Evolutionary conservation across 805 yeast genomes (phyloP).

Genomic region (Myxozyma geophila): DNA sequence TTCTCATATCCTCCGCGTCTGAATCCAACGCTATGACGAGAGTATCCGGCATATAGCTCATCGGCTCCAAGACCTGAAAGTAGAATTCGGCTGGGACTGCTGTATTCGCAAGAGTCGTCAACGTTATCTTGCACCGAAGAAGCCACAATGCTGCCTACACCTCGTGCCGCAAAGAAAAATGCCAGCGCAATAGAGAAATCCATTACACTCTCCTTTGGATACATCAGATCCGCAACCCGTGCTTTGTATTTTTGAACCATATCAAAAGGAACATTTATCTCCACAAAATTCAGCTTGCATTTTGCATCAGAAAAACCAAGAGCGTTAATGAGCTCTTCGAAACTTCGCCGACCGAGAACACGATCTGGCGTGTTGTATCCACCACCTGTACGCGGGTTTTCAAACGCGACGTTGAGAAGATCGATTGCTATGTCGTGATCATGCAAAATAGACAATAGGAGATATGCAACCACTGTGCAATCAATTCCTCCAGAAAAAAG

Average conservation of each 20-base stretch:
- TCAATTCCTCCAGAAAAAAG: conserved; percentile 95
- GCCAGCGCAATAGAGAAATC: conserved; percentile 95
- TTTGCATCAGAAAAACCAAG: not conserved
- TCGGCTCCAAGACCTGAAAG: conserved; percentile 97
- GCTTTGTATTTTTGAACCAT: conserved; percentile 59
- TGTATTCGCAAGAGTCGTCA: conserved; percentile 44
- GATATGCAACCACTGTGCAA: conserved; percentile 75
- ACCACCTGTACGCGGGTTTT: conserved; percentile 70
- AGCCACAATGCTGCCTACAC: conserved; percentile 47
- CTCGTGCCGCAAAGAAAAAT: conserved; percentile 84
- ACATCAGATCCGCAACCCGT: conserved; percentile 68
- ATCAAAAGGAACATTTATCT: conserved; percentile 73
- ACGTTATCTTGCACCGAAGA: conserved; percentile 18
- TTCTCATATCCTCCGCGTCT: conserved; percentile 48
- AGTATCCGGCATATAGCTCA: conserved; percentile 94
- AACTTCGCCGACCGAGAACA: conserved; percentile 67
- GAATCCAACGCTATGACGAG: conserved; percentile 62
- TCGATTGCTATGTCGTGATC: conserved; percentile 54
- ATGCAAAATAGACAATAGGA: conserved; percentile 41
- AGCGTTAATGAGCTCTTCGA: conserved; percentile 50
- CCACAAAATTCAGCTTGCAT: conserved; percentile 43
- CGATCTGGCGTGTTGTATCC: conserved; percentile 82
- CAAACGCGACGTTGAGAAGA: conserved; percentile 89
- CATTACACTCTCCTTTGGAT: conserved; percentile 90
- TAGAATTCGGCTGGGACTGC: conserved; percentile 66